Base-by-base conservation (phyloP, 2,329 filamentous ascomycete genomes). In the Sordariomycetes sp. region DNA sequence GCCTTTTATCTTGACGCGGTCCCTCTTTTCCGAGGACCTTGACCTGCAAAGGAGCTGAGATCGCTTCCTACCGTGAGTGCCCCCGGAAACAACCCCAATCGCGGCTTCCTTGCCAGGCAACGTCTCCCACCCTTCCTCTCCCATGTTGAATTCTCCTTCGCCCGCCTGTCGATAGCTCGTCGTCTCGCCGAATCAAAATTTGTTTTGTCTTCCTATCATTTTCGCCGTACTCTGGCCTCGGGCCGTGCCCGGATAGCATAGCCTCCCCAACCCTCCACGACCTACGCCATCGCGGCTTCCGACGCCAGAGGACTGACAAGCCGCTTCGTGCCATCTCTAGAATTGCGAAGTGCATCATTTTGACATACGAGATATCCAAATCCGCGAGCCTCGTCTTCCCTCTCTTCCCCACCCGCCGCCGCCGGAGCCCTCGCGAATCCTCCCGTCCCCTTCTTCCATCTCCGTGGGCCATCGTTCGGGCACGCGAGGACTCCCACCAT, bases 401-500 rank as follows among this genome's bases (percentile, higher is more conserved):
- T 64, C 65, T 66, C 60, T 63, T 62, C 63, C n/a, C 22, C 50
- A 24, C 50, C 40, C 22, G 50, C 46, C 50, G 57, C 51, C 53
- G 53, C 50, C 46, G 55, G 18, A 43, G 53, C 48, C 24, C 48
- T 55, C 32, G 8, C 32, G 43, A 24, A 57, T 59, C 60, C 57
- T 58, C 59, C 54, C 61, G 57, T 60, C 61, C 59, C 59, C 60
- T 48, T 22, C 52, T 59, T 60, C 53, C 59, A 62, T 66, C 67
- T 65, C 67, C 66, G 69, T 69, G 71, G 72, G 72, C 74, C 72
- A 71, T 71, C 64, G 64, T 65, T 68, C 43, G 65, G 63, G 64
- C 62, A 65, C 66, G 68, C 71, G 67, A 70, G 62, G 61, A 64
- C 62, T 61, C 67, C 61, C 63, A 77, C 68, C 70, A 87, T 78